Evolutionary conservation across 371 early-diverging fungal species (phyloP).

Genomic region (Gilbertella persicaria): DNA sequence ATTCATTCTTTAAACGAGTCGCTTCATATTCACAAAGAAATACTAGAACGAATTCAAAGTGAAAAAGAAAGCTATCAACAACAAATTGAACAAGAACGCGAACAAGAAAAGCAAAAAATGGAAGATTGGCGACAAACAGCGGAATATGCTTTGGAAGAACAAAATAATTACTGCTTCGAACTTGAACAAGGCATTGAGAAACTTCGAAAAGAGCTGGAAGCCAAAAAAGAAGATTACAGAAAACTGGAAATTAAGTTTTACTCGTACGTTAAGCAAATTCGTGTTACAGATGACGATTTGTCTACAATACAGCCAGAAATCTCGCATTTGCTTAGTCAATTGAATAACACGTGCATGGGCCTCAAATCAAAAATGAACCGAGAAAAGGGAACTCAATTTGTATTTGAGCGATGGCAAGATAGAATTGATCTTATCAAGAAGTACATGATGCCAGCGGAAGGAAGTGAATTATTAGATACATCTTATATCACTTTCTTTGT

Average conservation of each 20-base stretch:
- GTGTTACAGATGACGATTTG: slow-evolving; percentile 53
- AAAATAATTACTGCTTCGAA: slow-evolving; percentile 17
- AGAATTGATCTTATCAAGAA: slow-evolving; percentile 17
- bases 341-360: slow-evolving; percentile 49
- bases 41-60: slow-evolving; percentile 39
- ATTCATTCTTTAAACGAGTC: slow-evolving; percentile 43
- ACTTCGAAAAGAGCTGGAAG: slow-evolving; percentile 28
- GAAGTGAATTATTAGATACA: slow-evolving; percentile 28
- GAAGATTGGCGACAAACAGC: slow-evolving; percentile 19
- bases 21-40: slow-evolving; percentile 45
- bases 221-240: slow-evolving; percentile 39
- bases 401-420: slow-evolving; percentile 13
- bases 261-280: slow-evolving; percentile 40
- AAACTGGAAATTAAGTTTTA: slow-evolving; percentile 46
- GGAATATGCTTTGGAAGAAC: slow-evolving; percentile 23
- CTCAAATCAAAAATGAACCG: slow-evolving; percentile 38
- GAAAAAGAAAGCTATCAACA: slow-evolving; percentile 35
- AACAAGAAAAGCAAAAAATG: slow-evolving; percentile 15
- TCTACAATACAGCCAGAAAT: slow-evolving; percentile 53
- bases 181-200: slow-evolving; percentile 22
- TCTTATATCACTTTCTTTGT: slow-evolving; percentile 42
- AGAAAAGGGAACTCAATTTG: slow-evolving; percentile 33
- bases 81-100: slow-evolving; percentile 26
- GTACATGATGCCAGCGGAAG: slow-evolving; percentile 13
- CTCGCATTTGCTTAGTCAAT: slow-evolving; percentile 34